Percentiles rank a stretch among this genome's conserved stretches.
phyloP scores from a whole-genome alignment of 2,329 filamentous ascomycete genomes.

The Scleromitrula shiraiana region DNA sequence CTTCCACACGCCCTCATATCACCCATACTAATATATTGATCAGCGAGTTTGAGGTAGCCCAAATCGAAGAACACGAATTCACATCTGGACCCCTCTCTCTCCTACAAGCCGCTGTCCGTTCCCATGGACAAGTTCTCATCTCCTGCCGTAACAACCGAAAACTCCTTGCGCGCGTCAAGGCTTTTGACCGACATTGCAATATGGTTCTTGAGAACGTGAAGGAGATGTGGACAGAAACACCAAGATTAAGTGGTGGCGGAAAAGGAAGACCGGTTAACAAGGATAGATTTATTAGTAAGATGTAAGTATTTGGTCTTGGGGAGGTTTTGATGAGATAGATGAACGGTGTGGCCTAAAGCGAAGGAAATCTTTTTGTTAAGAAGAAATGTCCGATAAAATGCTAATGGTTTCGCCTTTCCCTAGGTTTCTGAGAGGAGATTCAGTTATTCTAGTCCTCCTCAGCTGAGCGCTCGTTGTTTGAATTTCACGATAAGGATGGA shows the following conservation, averaged over 20 bases:
- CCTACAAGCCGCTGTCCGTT: constrained; percentile 91
- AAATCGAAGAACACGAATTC: constrained; percentile 72
- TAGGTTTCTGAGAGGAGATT: constrained; percentile 33
- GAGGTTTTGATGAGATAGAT: constrained; percentile 1
- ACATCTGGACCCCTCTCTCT: constrained; percentile 79
- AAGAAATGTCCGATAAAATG: no score
- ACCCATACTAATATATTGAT: constrained; percentile 16
- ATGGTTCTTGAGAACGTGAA: constrained; percentile 97
- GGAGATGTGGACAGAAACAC: constrained; percentile 99
- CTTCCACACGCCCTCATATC: constrained; percentile 12
- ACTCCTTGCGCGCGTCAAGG: constrained; percentile 92
- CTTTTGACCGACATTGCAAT: constrained; percentile 97
- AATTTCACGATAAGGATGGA: constrained; percentile 2
- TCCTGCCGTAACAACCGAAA: constrained; percentile 98
- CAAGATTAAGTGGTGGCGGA: constrained; percentile 72
- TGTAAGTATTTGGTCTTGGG: constrained; percentile 48
- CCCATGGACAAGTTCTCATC: constrained; percentile 92
- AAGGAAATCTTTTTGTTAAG: neutral
- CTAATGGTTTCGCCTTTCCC: neutral
- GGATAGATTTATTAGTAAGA: constrained; percentile 96
- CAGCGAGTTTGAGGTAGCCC: constrained; percentile 85
- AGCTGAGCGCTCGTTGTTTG: constrained; percentile 22
- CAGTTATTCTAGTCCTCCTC: constrained; percentile 31
- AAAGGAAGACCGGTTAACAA: constrained; percentile 91
- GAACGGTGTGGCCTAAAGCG: neutral